Percentiles rank a stretch among this genome's conserved stretches.
Evolutionary conservation across 2,329 filamentous ascomycete genomes (phyloP).

Genomic region (Exophiala xenobiotica): DNA sequence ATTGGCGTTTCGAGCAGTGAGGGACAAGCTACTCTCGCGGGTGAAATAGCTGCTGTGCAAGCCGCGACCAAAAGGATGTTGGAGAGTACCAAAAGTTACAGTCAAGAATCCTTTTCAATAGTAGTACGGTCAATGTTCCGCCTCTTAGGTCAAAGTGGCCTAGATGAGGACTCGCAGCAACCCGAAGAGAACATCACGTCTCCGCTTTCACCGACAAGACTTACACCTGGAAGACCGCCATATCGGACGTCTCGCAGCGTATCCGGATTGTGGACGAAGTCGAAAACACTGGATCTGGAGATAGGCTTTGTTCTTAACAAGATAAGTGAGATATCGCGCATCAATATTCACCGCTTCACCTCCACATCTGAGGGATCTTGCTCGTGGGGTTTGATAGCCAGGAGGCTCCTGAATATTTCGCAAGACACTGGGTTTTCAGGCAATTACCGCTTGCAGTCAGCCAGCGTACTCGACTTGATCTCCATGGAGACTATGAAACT

Average conservation of each 20-base stretch:
- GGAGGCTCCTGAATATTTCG: slow-evolving; percentile 51
- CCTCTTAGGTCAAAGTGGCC: slow-evolving; percentile 26
- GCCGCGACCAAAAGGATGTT: slow-evolving; percentile 81
- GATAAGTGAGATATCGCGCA: slow-evolving; percentile 67
- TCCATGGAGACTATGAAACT: slow-evolving; percentile 45
- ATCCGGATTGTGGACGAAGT: slow-evolving; percentile 42
- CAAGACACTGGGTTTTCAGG: slow-evolving; percentile 40
- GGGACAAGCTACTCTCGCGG: slow-evolving; percentile 62
- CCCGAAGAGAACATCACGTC: slow-evolving; percentile 5
- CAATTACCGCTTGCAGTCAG: slow-evolving; percentile 52
- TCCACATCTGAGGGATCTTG: slow-evolving; percentile 64
- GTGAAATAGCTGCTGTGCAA: slow-evolving; percentile 85
- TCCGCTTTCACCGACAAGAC: slow-evolving; percentile 44
- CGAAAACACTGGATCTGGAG: slow-evolving; percentile 45
- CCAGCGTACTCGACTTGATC: slow-evolving; percentile 58
- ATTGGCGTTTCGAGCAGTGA: slow-evolving; percentile 33
- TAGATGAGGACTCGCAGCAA: slow-evolving; percentile 44
- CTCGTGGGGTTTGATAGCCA: slow-evolving; percentile 71
- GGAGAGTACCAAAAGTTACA: slow-evolving; percentile 89
- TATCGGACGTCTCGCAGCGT: slow-evolving; percentile 42
- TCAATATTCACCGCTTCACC: slow-evolving; percentile 74
- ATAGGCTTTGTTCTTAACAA: slow-evolving; percentile 65
- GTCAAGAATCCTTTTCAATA: slow-evolving; percentile 74
- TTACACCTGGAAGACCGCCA: slow-evolving; percentile 33
- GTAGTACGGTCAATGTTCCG: slow-evolving; percentile 45